Evolutionary conservation across 2,329 filamentous ascomycete species (phyloP).

Genomic region (Plectosphaerella cucumerina): DNA sequence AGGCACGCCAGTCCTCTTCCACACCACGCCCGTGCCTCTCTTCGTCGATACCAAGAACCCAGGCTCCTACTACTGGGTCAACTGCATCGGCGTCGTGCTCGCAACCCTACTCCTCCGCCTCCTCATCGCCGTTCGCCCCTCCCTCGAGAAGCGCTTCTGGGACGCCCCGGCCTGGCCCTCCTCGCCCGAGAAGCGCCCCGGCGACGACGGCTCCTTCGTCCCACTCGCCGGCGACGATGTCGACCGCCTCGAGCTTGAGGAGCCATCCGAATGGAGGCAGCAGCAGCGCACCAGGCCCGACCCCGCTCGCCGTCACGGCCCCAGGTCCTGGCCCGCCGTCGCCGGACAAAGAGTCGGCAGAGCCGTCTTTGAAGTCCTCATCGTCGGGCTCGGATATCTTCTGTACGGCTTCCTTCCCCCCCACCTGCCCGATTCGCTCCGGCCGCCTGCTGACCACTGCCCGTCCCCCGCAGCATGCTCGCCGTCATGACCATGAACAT

Average conservation of each 20-base stretch:
- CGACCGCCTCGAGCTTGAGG: neutral
- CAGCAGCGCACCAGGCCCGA: neutral
- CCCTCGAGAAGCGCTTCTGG: constrained; percentile 3
- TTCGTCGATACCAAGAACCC: neutral
- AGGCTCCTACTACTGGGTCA: constrained; percentile 2
- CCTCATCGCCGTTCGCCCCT: constrained; percentile 5
- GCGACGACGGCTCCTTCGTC: neutral
- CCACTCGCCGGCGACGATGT: neutral
- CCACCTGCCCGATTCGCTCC: neutral
- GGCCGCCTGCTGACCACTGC: neutral
- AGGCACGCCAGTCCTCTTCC: constrained; percentile 7
- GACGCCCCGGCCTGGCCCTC: neutral
- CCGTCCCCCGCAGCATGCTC: constrained; percentile 59
- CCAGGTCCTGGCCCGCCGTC: neutral
- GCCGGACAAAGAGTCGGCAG: neutral
- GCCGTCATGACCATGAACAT: constrained; percentile 78
- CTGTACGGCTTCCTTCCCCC: constrained; percentile 55
- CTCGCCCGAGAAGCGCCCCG: neutral
- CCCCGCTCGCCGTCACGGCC: no score
- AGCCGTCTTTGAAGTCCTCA: constrained; percentile 1
- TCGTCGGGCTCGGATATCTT: constrained; percentile 53
- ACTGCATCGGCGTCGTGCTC: constrained; percentile 1
- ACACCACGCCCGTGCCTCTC: constrained; percentile 2
- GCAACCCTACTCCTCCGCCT: constrained; percentile 4
- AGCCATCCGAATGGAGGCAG: neutral